A percentile compares a stretch with the other conserved stretches of the same genome.
phyloP scores from a whole-genome alignment of 2,329 filamentous ascomycete species.

The Calonectria naviculata region DNA sequence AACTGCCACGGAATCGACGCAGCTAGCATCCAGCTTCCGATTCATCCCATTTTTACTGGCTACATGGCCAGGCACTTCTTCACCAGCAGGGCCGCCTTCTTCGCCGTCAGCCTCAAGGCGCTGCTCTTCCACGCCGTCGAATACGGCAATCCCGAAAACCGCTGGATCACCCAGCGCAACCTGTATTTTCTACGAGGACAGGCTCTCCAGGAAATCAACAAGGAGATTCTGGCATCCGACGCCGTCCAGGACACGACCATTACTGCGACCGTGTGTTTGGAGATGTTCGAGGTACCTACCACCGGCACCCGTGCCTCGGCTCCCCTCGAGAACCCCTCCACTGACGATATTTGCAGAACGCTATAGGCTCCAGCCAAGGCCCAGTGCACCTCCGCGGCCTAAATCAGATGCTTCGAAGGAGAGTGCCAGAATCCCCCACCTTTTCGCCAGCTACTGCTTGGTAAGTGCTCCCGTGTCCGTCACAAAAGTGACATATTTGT shows the following conservation, averaged over 20 bases:
- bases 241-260: conserved; percentile 4
- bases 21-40: neutral
- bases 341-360: conserved; percentile 3
- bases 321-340: neutral
- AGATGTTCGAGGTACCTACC: conserved; percentile 13
- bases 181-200: conserved; percentile 6
- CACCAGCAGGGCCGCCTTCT: conserved; percentile 12
- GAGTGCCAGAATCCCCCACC: neutral
- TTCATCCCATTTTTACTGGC: conserved; percentile 9
- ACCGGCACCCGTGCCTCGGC: neutral
- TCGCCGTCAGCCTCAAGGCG: conserved; percentile 9
- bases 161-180: conserved; percentile 8
- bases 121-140: conserved; percentile 6
- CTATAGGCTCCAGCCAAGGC: conserved; percentile 10
- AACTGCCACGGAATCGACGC: conserved; percentile 6
- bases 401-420: conserved; percentile 9
- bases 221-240: neutral
- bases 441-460: conserved; percentile 8
- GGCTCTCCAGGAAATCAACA: conserved; percentile 10
- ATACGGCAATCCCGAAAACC: neutral
- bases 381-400: conserved; percentile 11
- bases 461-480: neutral
- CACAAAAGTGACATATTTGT: neutral
- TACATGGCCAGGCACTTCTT: conserved; percentile 12
- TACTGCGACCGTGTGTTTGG: neutral